Base-by-base conservation (phyloP, 148 eudicot genomes). In the Rhododendron ovatum region DNA sequence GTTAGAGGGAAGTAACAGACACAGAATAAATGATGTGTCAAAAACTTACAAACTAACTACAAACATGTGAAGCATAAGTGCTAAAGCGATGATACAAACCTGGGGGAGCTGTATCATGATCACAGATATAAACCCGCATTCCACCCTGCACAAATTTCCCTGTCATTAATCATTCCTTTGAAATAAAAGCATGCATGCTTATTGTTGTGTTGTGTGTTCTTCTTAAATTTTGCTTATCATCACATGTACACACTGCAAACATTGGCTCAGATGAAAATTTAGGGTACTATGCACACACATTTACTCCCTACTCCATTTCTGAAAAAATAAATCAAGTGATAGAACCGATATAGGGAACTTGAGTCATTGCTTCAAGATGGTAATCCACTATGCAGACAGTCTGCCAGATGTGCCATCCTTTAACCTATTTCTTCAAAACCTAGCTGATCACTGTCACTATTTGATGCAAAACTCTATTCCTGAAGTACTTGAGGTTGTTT, bases 51-150 rank as follows among this genome's bases (percentile, higher is more conserved):
- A 51, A 51, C n/a, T 7, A 63, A 33, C 20, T 14, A 5, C 14
- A 82, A 39, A 59, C 48, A 82, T 65, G 35, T 4, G 50, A 17
- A 48, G 61, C 9, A 37, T 48, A 33, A 53, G 80, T 22, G 30
- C 24, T n/a, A 83, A 35, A 79, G 48, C 8, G 6, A 47, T 26
- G 83, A 84, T 80, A 84, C 88, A 83, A 33, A 95, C 98, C 97
- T 91, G 98, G 98, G 73, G 98, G 96, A 24, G 93, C 87, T 80
- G 98, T 94, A 22, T 96, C 95, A 79, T 90, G 96, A 51, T 93
- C 94, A 82, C 95, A 91, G 20, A 94, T 84, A 89, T 96, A 96
- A 83, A 94, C 94, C 78, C 94, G 96, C 93, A 93, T 87, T 37
- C 95, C 91, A 86, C 95, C 95, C 98, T 95, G 93, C 92, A 95